Evolutionary conservation across 2,329 filamentous ascomycete genomes (phyloP).

Genomic region (Fusarium nematophilum): DNA sequence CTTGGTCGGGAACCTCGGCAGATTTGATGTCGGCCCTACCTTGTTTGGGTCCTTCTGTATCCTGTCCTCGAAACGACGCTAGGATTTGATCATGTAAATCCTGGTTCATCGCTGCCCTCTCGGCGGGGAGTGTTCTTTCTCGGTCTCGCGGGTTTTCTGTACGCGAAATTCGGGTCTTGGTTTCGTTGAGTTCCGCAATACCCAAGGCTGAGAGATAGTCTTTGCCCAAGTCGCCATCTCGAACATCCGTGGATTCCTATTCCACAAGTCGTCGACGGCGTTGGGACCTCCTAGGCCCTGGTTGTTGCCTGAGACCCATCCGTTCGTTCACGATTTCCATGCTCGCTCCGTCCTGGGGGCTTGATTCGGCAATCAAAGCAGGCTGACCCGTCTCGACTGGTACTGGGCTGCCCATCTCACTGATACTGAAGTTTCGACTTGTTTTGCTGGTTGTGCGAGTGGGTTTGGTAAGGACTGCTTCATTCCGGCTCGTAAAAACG

Average conservation of each 20-base stretch:
- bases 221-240: conserved; percentile 7
- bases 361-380: neutral
- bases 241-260: conserved; percentile 18
- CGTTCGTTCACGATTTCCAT: neutral
- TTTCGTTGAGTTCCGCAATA: neutral
- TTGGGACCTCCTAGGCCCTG: conserved; percentile 18
- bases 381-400: conserved; percentile 13
- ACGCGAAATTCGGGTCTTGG: neutral
- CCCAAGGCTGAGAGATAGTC: conserved; percentile 14
- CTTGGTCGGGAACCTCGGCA: neutral
- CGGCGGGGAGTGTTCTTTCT: neutral
- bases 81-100: conserved; percentile 34
- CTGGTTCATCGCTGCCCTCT: conserved; percentile 6
- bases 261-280: conserved; percentile 12
- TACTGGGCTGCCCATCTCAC: conserved; percentile 43
- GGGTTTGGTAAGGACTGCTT: neutral
- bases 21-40: neutral
- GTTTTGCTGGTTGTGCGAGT: conserved; percentile 23
- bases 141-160: neutral
- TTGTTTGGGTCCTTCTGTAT: neutral
- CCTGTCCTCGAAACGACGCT: conserved; percentile 18
- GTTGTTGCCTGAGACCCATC: neutral
- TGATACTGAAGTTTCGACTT: conserved; percentile 42
- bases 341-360: neutral
- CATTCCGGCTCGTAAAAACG: neutral